Percentiles rank a stretch among this genome's conserved stretches.
phyloP scores from a whole-genome alignment of 1,139 yeast genomes.

The Candida gigantensis region DNA sequence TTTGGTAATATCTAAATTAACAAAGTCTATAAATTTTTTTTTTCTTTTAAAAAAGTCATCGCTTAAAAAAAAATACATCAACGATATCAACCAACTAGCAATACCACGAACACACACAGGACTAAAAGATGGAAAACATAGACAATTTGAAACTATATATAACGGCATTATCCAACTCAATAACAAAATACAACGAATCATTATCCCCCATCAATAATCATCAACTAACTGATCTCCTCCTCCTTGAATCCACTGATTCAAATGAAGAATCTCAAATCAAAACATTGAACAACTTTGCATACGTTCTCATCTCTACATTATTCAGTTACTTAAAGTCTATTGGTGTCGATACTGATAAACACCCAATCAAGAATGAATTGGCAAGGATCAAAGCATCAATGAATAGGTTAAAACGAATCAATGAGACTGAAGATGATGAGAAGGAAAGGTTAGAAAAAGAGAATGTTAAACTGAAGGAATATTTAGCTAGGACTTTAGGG shows the following conservation, averaged over 20 bases:
- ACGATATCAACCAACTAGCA: too few relatives aligned
- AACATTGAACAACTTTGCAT: constrained; percentile 43
- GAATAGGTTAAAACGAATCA: constrained; percentile 57
- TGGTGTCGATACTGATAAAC: constrained; percentile 59
- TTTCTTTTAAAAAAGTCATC: too few relatives aligned
- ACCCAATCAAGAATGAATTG: constrained; percentile 70
- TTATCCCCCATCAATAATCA: constrained; percentile 38
- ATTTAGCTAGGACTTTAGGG: constrained; percentile 49
- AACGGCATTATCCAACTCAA: constrained; percentile 28
- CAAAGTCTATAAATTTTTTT: too few relatives aligned
- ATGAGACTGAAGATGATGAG: constrained; percentile 17
- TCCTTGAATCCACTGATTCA: constrained; percentile 21
- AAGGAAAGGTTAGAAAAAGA: constrained; percentile 19
- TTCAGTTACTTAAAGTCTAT: constrained; percentile 60
- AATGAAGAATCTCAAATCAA: constrained; percentile 37
- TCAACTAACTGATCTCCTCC: constrained; percentile 36
- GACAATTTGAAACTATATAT: constrained; percentile 31
- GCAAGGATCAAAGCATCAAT: constrained; percentile 69
- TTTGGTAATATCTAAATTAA: too few relatives aligned
- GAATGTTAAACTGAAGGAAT: constrained; percentile 33
- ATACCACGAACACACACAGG: not conserved
- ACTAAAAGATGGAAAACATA: constrained; percentile 44
- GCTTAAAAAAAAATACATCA: too few relatives aligned
- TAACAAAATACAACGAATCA: constrained; percentile 29
- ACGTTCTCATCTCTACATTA: constrained; percentile 46